Evolutionary conservation across 768 basidiomycete genomes (phyloP), one percentile per base, ranked within the genome.

Genomic region (Flagelloscypha sp.): DNA sequence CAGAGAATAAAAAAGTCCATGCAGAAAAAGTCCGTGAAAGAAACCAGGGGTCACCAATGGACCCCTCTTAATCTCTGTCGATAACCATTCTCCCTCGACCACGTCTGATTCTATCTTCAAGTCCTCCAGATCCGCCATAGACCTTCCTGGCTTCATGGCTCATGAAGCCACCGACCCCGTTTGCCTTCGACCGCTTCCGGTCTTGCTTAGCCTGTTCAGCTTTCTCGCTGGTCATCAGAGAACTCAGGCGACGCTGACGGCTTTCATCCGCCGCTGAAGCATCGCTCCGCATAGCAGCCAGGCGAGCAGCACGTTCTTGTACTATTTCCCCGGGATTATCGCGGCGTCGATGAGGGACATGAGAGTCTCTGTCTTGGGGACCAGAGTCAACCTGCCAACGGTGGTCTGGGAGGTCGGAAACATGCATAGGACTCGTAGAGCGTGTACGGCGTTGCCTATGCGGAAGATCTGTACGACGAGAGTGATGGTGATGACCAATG

Each of bases 271-370:
- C 68, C 6, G 57, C 55, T n/a, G 64, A 55, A 1, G 94, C 94
- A 40, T 81, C 75, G 2, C 69, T 58, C 16, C 79, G 60, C 94
- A 98, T 98, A 4, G 89, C 84, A 0, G 88, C 94, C 19, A 98
- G 65, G n/a, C 86, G 79, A 18, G 85, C 84, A 3, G 79, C 79
- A 22, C 92, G 81, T 19, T 80, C 82, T 1, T 70, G 65, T 7
- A 58, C 52, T 34, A 47, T 40, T 33, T 54, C 46, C 21, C 50
- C 34, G 17, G 49, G 47, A 34, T 28, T 42, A 23, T 41, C 49
- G 27, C 57, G 48, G 32, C 55, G 46, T 8, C 69, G 66, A 19
- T 68, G 62, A 18, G 62, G 63, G 21, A 37, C 41, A 10, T 50
- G 47, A 12, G 48, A 43, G 25, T 47, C 50, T 12, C 54, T 57